phyloP scores from a whole-genome alignment of 2,329 filamentous ascomycete species.

The Diaporthe longicolla region DNA sequence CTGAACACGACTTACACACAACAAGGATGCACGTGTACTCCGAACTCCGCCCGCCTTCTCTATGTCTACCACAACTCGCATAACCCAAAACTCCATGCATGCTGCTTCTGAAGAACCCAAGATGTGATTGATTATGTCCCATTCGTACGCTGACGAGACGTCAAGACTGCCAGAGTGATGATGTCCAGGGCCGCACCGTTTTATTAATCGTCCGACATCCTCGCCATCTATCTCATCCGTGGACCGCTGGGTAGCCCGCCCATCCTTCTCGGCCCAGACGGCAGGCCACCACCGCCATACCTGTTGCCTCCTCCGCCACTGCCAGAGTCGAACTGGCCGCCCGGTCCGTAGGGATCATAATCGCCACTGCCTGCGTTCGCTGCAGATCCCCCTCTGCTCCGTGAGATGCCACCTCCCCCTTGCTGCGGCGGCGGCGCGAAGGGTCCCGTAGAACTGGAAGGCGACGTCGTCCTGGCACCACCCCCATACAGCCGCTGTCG shows the following conservation, averaged over 20 bases:
- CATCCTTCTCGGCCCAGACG: slow-evolving; percentile 59
- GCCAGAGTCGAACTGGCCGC: slow-evolving; percentile 59
- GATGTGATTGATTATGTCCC: slow-evolving; percentile 17
- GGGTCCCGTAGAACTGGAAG: slow-evolving; percentile 58
- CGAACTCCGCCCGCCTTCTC: slow-evolving; percentile 17
- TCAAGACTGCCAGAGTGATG: slow-evolving; percentile 31
- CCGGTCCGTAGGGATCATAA: slow-evolving; percentile 63
- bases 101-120: slow-evolving; percentile 26
- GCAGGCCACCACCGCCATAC: slow-evolving; percentile 55
- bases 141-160: slow-evolving; percentile 6
- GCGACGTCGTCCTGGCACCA: slow-evolving; percentile 69
- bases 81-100: slow-evolving; percentile 31
- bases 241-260: slow-evolving; percentile 54
- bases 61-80: slow-evolving; percentile 22
- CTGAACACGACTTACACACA: neutral
- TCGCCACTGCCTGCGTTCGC: slow-evolving; percentile 49
- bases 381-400: slow-evolving; percentile 45
- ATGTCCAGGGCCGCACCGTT: slow-evolving; percentile 15
- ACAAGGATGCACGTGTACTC: slow-evolving; percentile 27
- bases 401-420: slow-evolving; percentile 41
- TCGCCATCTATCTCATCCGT: slow-evolving; percentile 55
- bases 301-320: slow-evolving; percentile 53
- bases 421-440: slow-evolving; percentile 61
- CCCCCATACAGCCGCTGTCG: slow-evolving; percentile 82
- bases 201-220: neutral